Evolutionary conservation across 805 yeast genomes (phyloP).

Genomic region (Barnettozyma botsteinii): DNA sequence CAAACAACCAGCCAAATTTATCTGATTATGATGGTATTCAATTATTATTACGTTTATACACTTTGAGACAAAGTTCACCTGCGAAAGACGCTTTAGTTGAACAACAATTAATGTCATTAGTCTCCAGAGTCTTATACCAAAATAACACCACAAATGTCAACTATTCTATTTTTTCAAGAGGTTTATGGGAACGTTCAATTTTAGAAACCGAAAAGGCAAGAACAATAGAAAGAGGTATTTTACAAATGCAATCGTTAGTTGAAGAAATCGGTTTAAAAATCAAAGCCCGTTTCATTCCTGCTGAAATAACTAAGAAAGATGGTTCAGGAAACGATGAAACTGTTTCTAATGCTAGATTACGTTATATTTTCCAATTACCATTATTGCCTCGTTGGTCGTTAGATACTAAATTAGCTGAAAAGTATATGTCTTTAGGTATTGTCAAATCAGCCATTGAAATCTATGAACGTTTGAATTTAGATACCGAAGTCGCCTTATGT

Average conservation of each 20-base stretch:
- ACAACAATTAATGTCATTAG: constrained; percentile 77
- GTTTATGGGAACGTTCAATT: constrained; percentile 85
- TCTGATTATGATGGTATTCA: constrained; percentile 69
- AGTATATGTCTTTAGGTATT: constrained; percentile 78
- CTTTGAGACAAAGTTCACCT: constrained; percentile 66
- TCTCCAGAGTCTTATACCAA: constrained; percentile 61
- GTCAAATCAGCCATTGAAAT: constrained; percentile 84
- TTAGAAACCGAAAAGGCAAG: constrained; percentile 75
- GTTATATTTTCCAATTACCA: constrained; percentile 69
- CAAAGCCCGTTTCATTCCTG: constrained; percentile 49
- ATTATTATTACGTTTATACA: constrained; percentile 59
- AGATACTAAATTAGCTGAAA: constrained; percentile 80
- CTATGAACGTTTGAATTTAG: constrained; percentile 70
- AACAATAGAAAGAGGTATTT: constrained; percentile 88
- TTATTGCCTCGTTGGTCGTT: constrained; percentile 79
- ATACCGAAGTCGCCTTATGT: constrained; percentile 84
- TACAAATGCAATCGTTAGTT: constrained; percentile 87
- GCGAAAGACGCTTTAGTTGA: constrained; percentile 62
- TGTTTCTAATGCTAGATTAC: constrained; percentile 44
- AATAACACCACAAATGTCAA: constrained; percentile 40
- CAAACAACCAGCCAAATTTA: constrained; percentile 75
- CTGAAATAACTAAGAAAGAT: constrained; percentile 17
- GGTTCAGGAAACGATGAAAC: constrained; percentile 21
- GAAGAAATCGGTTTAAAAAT: constrained; percentile 78
- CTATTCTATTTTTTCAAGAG: constrained; percentile 75